These are phyloP conservation scores for Skeletonema marinoi DNA, from an alignment of 108 stramenopile genomes.

Conservation along the genomic window DNA sequence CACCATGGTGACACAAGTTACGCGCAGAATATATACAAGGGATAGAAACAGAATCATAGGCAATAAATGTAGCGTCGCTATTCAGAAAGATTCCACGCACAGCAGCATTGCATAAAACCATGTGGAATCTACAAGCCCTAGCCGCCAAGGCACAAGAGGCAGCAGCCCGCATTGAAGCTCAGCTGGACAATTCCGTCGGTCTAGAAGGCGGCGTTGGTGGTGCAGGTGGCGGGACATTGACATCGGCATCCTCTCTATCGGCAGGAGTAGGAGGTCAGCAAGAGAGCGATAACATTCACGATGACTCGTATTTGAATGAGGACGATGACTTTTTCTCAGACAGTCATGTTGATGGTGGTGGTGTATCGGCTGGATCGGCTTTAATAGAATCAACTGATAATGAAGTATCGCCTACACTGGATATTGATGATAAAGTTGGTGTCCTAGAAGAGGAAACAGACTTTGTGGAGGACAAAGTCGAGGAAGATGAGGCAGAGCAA, in stretches of 20 bases:
- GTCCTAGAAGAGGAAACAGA: not conserved
- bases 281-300: not conserved
- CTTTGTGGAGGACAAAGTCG: not conserved
- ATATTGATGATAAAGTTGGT: slow-evolving; percentile 5
- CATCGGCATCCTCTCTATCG: not conserved
- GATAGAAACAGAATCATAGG: not conserved
- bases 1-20: not conserved
- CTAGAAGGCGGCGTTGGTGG: slow-evolving; percentile 6
- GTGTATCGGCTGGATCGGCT: not conserved
- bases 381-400: not conserved
- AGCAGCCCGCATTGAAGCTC: slow-evolving; percentile 39
- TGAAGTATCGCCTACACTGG: not conserved
- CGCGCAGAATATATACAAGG: too few relatives aligned
- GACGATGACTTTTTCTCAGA: slow-evolving; percentile 40
- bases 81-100: not conserved
- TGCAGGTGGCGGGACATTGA: not conserved
- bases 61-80: not conserved
- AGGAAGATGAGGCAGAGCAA: slow-evolving; percentile 1
- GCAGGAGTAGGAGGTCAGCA: not conserved
- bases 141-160: slow-evolving; percentile 53
- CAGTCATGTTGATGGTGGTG: slow-evolving; percentile 3
- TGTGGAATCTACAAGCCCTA: slow-evolving; percentile 41
- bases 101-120: not conserved
- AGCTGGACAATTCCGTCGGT: slow-evolving; percentile 47
- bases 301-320: slow-evolving; percentile 24